Evolutionary conservation across 1,284 basidiomycete species (phyloP), one percentile per base, ranked within the genome.

Genomic region (Pyrrhoderma lamaoense): DNA sequence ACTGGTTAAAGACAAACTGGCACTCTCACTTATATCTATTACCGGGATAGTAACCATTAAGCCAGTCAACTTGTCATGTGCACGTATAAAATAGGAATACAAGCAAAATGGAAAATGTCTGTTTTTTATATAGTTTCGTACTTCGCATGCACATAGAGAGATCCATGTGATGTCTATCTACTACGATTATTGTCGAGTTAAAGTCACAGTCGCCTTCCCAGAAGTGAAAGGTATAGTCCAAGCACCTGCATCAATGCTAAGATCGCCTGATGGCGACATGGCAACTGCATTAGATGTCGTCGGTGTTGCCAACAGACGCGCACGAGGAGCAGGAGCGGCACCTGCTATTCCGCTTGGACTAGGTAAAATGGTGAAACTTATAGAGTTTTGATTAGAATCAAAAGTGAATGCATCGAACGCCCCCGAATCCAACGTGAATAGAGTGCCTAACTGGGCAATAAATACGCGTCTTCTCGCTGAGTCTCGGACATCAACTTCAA

Each of bases 361-460:
- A 45, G 73, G 62, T 0, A 65, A 59, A 47, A 78, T 69, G 0
- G 70, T 70, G 23, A 78, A 52, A 5, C 61, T 63, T n/a, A 77
- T 70, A 2, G 65, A 67, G 36, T 61, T 63, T 27, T 63, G 61
- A 14, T 57, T 56, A 3, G 74, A 68, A 51, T 76, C 65, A 56
- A 71, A 74, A 18, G 60, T 66, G 40, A 77, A 62, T 5, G 62
- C 58, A n/a, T 70, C 67, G 58, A 80, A 80, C n/a, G 75, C 72
- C 0, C 77, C 78, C n/a, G 77, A 74, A 56, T 80, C 77, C 25
- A 79, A 59, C 4, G 66, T 66, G 40, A 80, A 61, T 47, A 76
- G 62, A 14, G 70, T 66, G 4, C 71, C 75, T 22, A 79, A 63
- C 0, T 76, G 70, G 3, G 76, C 76, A 47, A 80, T 64, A 60